Evolutionary conservation across 768 basidiomycete genomes (phyloP).

Genomic region (Trametes sanguinea): DNA sequence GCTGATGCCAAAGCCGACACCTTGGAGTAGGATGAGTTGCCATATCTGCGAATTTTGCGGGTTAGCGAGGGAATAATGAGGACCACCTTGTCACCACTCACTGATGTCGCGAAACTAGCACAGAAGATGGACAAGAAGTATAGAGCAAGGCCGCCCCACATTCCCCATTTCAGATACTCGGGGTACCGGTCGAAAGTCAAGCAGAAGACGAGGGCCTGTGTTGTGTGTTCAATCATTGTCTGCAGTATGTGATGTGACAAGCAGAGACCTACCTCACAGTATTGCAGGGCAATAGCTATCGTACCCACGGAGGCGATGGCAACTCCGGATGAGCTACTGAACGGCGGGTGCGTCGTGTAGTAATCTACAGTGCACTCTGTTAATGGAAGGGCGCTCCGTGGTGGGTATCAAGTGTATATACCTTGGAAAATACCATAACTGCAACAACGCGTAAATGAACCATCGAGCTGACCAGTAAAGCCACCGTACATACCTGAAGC

Average conservation of each 20-base stretch:
- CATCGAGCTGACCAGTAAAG: background rate
- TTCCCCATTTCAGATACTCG: constrained; percentile 20
- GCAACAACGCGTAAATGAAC: background rate
- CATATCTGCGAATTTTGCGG: constrained; percentile 17
- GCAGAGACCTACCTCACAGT: constrained; percentile 21
- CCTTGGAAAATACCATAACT: constrained; percentile 32
- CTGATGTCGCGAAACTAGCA: constrained; percentile 27
- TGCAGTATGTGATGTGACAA: background rate
- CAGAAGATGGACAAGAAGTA: constrained; percentile 21
- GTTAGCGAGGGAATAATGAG: background rate
- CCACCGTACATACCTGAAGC: constrained; percentile 23
- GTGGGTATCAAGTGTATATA: background rate
- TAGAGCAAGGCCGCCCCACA: constrained; percentile 23
- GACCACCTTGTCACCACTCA: background rate
- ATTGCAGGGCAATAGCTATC: constrained; percentile 25
- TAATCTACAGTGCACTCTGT: constrained; percentile 13
- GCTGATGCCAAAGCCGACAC: constrained; percentile 25
- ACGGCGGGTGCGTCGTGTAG: constrained; percentile 27
- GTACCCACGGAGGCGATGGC: constrained; percentile 26
- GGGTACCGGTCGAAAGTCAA: constrained; percentile 26
- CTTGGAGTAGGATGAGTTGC: constrained; percentile 29
- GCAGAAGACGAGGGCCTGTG: constrained; percentile 16
- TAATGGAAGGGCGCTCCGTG: background rate
- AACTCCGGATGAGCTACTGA: constrained; percentile 21
- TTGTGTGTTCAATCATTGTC: background rate